Evolutionary conservation across 1,284 basidiomycete species (phyloP).

Genomic region (Boletus semigastroideus): DNA sequence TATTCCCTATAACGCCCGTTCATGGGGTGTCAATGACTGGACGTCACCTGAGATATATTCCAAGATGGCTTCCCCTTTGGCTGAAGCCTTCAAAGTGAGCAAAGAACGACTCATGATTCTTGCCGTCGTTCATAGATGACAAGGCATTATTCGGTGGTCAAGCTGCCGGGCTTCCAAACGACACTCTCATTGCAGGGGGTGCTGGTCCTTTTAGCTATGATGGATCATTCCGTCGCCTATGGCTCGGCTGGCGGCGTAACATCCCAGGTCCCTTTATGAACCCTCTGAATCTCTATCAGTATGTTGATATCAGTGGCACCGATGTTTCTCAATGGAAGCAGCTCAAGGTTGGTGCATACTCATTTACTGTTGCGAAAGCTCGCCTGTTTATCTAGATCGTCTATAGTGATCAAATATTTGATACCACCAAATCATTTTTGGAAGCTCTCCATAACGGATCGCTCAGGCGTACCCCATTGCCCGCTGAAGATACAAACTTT

Average conservation of each 20-base stretch:
- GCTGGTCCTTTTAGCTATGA: conserved; percentile 58
- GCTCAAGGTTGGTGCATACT: conserved; percentile 39
- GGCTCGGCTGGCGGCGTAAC: conserved; percentile 51
- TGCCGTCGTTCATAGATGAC: conserved; percentile 4
- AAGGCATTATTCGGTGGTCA: conserved; percentile 47
- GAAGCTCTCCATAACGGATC: conserved; percentile 55
- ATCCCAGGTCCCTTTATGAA: conserved; percentile 52
- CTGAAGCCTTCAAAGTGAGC: conserved; percentile 42
- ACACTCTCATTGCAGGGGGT: conserved; percentile 46
- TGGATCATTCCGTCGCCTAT: conserved; percentile 55
- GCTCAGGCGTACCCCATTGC: conserved; percentile 41
- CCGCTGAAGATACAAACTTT: conserved; percentile 28
- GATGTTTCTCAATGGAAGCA: conserved; percentile 52
- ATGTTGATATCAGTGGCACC: conserved; percentile 57
- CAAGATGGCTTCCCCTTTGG: conserved; percentile 33
- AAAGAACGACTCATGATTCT: not conserved
- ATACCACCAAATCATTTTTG: conserved; percentile 46
- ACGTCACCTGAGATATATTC: conserved; percentile 34
- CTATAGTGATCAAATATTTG: conserved; percentile 59
- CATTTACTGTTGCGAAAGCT: not conserved
- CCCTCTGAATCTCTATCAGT: conserved; percentile 55
- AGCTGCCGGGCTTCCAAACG: conserved; percentile 36
- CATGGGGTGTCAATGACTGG: conserved; percentile 38
- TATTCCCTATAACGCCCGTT: conserved; percentile 53
- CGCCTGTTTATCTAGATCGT: conserved; percentile 41